Percentiles rank a stretch among this genome's conserved stretches.
Conservation (phyloP, 345 rosid species). For the Eutrema yunnanense region DNA sequence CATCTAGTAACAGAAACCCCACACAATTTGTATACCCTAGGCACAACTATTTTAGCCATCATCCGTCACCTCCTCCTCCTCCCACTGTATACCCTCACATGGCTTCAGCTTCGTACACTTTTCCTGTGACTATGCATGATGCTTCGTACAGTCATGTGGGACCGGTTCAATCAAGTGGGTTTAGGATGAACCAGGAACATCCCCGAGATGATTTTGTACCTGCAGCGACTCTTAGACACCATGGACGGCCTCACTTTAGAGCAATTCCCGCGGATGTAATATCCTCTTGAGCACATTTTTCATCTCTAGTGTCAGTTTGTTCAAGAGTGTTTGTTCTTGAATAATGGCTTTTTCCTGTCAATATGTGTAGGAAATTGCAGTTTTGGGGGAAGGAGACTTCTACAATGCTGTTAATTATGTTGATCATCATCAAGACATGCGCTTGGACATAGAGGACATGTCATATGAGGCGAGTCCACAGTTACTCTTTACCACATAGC, state of each 20-base stretch:
- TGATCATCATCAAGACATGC: slow-evolving; percentile 88
- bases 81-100: slow-evolving; percentile 45
- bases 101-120: slow-evolving; percentile 38
- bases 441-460: slow-evolving; percentile 89
- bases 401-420: slow-evolving; percentile 42
- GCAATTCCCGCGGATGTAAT: slow-evolving; percentile 54
- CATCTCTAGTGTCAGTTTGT: neutral
- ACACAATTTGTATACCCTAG: slow-evolving; percentile 30
- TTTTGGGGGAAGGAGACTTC: slow-evolving; percentile 47
- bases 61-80: slow-evolving; percentile 35
- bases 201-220: slow-evolving; percentile 27
- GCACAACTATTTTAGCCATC: slow-evolving; percentile 38
- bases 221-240: slow-evolving; percentile 42
- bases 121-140: slow-evolving; percentile 39
- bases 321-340: neutral
- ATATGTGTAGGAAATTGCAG: slow-evolving; percentile 60
- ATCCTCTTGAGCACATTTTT: neutral
- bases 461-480: slow-evolving; percentile 63
- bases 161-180: slow-evolving; percentile 41
- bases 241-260: slow-evolving; percentile 51
- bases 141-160: slow-evolving; percentile 47
- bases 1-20: slow-evolving; percentile 43
- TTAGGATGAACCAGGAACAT: slow-evolving; percentile 45
- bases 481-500: neutral
- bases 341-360: neutral